Evolutionary conservation across 1,284 basidiomycete genomes (phyloP), one percentile per base, ranked within the genome.

Genomic region (Cystobasidium sp.): DNA sequence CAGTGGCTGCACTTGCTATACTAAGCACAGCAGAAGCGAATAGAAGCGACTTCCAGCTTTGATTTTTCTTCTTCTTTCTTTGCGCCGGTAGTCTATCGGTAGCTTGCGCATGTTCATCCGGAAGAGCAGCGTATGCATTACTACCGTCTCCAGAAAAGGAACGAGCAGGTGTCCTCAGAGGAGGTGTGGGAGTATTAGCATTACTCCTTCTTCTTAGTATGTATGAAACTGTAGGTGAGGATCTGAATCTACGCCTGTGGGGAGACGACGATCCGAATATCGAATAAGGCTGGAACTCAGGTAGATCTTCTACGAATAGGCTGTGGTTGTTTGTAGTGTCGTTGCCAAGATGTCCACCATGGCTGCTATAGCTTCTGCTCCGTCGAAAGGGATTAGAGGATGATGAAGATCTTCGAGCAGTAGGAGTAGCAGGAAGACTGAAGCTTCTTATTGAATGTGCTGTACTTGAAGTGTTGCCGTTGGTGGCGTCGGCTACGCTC

Each of bases 201-300:
- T 51, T 47, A 43, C 55, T 69, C 22, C 68, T 16, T 41, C 56
- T 49, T 39, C 55, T 49, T 22, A 24, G 8, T 22, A n/a, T 39
- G 44, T 16, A 14, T 31, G 52, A 47, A 47, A 66, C n/a, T 43
- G 52, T 31, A 66, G 64, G 52, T n/a, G 55, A 41, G 12, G 68
- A 67, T 24, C 52, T 64, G 52, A 44, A 24, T 55, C 41, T 47
- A 10, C 61, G 46, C 80, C 80, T 37, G 5, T 59, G 64, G 12
- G 56, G 58, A 39, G 55, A 67, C 18, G 56, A 37, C 18, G 65
- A 31, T 7, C 24, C 9, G 5, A 58, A 52, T 12, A 49, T 37
- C 16, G 41, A 47, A 51, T 51, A 69, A 20, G 68, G 68, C 24
- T 53, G 68, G n/a, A 47, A 69, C 51, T 69, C 68, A 51, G 68